phyloP scores from a whole-genome alignment of 2,329 filamentous ascomycete species.

The Cercospora sp. region DNA sequence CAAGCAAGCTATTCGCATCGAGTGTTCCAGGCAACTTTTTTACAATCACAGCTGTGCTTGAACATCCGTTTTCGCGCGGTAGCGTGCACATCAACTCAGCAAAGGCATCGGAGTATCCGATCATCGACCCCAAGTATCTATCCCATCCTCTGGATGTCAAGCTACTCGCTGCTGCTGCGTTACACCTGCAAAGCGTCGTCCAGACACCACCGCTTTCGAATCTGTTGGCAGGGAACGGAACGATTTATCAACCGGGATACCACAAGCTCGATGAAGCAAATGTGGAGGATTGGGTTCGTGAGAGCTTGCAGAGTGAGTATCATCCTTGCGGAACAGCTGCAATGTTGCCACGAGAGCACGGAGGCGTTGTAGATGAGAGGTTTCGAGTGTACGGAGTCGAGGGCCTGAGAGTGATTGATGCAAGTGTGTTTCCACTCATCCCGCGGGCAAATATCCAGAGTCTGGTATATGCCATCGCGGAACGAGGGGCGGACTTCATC shows the following conservation, averaged over 20 bases:
- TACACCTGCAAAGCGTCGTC: slow-evolving; percentile 18
- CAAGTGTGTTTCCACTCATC: slow-evolving; percentile 27
- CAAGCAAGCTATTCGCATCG: slow-evolving; percentile 28
- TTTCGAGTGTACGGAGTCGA: slow-evolving; percentile 27
- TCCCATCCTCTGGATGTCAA: slow-evolving; percentile 53
- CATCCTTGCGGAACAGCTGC: slow-evolving; percentile 22
- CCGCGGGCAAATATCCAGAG: slow-evolving; percentile 27
- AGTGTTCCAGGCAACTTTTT: slow-evolving; percentile 46
- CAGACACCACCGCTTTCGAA: slow-evolving; percentile 8
- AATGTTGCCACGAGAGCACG: slow-evolving; percentile 23
- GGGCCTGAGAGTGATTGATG: slow-evolving; percentile 30
- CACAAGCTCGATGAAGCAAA: slow-evolving; percentile 8
- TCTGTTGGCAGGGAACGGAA: slow-evolving; percentile 14
- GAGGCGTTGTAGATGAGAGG: slow-evolving; percentile 28
- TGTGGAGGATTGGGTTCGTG: slow-evolving; percentile 18
- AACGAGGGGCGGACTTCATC: slow-evolving; percentile 26
- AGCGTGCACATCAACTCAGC: slow-evolving; percentile 41
- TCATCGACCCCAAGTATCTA: slow-evolving; percentile 33
- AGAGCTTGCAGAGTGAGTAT: slow-evolving; percentile 19
- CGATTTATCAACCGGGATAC: slow-evolving; percentile 16
- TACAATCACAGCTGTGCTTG: slow-evolving; percentile 58
- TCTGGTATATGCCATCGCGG: slow-evolving; percentile 29
- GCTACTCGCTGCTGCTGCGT: slow-evolving; percentile 16
- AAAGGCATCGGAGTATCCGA: slow-evolving; percentile 25
- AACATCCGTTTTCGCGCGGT: slow-evolving; percentile 51